Percentiles rank a stretch among this genome's conserved stretches.
These are phyloP conservation scores for Dioscorea alata DNA, from an alignment of 106 monocot genomes.

Conservation along the genomic window DNA sequence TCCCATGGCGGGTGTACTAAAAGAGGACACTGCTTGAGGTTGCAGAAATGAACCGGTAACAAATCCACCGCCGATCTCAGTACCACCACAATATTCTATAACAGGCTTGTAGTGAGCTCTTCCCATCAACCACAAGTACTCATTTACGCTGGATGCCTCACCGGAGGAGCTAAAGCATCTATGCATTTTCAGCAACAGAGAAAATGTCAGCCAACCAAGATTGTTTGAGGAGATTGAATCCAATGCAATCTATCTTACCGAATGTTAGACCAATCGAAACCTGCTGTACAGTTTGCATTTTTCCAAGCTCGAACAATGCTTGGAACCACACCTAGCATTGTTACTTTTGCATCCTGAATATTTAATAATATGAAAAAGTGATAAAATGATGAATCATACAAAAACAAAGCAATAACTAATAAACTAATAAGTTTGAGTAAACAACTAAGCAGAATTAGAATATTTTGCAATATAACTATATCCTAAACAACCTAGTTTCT, in stretches of 20 bases:
- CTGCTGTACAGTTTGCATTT: constrained; percentile 71
- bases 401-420: too few species aligned
- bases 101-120: constrained; percentile 88
- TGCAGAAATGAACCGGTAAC: constrained; percentile 81
- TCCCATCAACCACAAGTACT: constrained; percentile 96
- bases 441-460: too few species aligned
- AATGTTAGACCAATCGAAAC: constrained; percentile 84
- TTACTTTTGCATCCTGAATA: constrained; percentile 90
- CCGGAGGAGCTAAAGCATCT: constrained; percentile 96
- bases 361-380: background rate
- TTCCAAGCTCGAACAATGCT: constrained; percentile 97
- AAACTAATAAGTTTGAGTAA: too few species aligned
- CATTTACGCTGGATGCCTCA: constrained; percentile 89
- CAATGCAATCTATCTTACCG: constrained; percentile 34
- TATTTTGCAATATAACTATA: too few species aligned
- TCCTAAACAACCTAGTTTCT: too few species aligned
- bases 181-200: background rate
- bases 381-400: background rate
- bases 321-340: constrained; percentile 92
- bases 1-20: constrained; percentile 96
- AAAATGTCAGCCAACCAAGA: too few species aligned
- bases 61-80: constrained; percentile 94
- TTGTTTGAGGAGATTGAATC: background rate
- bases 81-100: constrained; percentile 97
- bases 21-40: constrained; percentile 78